Conservation (phyloP, 2,329 filamentous ascomycete species). For the Phaeosphaeria sp. region DNA sequence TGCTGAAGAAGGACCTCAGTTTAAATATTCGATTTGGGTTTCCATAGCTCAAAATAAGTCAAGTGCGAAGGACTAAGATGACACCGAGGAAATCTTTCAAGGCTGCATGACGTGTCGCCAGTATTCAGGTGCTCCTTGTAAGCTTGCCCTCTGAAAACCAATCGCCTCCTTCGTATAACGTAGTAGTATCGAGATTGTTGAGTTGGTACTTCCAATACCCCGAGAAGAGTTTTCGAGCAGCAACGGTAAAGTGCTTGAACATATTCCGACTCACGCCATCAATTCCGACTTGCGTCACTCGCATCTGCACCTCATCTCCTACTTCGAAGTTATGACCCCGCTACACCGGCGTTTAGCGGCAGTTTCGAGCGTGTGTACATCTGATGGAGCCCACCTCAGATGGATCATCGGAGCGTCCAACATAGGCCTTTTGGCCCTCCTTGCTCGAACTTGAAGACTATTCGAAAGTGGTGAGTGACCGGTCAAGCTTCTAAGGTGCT, state of each 20-base stretch:
- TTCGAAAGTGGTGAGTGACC: background rate
- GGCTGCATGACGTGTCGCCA: background rate
- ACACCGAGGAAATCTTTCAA: background rate
- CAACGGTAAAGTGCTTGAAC: conserved; percentile 9
- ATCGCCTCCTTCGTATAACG: background rate
- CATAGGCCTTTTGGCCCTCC: background rate
- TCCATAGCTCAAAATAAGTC: too few relatives aligned
- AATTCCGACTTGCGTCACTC: conserved; percentile 1
- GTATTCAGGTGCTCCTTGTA: conserved; percentile 2
- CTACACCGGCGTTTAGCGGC: too few relatives aligned
- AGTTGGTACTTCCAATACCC: conserved; percentile 16
- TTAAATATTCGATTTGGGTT: too few relatives aligned
- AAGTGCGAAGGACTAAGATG: background rate
- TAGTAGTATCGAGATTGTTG: background rate
- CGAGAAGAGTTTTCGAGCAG: background rate
- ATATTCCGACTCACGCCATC: conserved; percentile 3
- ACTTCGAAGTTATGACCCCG: conserved; percentile 1
- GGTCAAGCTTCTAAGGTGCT: background rate
- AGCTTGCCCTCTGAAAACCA: background rate
- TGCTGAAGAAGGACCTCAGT: too few relatives aligned
- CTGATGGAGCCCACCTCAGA: too few relatives aligned
- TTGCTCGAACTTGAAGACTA: background rate
- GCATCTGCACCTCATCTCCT: conserved; percentile 11
- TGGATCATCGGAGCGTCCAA: too few relatives aligned
- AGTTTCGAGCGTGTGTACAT: too few relatives aligned